Base-by-base conservation (phyloP, 768 basidiomycete genomes). In the Tricholoma terreum region DNA sequence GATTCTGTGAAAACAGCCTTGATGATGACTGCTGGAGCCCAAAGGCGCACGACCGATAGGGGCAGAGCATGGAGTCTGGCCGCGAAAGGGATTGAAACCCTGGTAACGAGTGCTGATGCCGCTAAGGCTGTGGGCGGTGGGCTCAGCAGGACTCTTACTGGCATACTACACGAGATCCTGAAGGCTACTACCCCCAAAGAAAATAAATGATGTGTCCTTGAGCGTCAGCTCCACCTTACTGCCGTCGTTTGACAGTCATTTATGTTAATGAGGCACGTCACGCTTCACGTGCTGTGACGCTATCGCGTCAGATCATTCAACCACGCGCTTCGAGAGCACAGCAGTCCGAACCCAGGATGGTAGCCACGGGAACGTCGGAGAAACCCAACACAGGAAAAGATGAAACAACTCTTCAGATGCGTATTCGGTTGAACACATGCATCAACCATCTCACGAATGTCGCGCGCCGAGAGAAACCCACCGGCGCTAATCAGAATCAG, bases 1-100 rank as follows among this genome's bases (percentile, higher is more conserved):
- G 87, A 89, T 57, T 76, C 84, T 0, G 62, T 98, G 58, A 98
- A 98, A 74, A 82, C 83, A 14, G 84, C 87, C 1, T 69, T 99
- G 14, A 93, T 98, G 90, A 80, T 86, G 67, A 76, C 80, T 12
- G 95, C 90, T 9, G 95, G 80, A 54, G 76, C 77, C n/a, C 65
- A 67, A 19, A 53, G 57, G 9, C 61, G 52, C 10, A 57, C 50
- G 5, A 24, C 57, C 15, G 56, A 30, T 42, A 60, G 24, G 52
- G 35, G 57, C 34, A 54, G 60, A 2, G 69, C 60, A 8, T 81
- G 78, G 73, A 66, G 67, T 56, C 52, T 69, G 51, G 74, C 67
- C 58, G 77, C 84, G 4, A 75, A 73, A 52, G 78, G 80, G 0
- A 71, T 84, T 3, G 80, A 83, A 66, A 74, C 67, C 8, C 27